These are phyloP conservation scores for Penstemon barbatus DNA, from an alignment of 257 asterid genomes.

Conservation along the genomic window DNA sequence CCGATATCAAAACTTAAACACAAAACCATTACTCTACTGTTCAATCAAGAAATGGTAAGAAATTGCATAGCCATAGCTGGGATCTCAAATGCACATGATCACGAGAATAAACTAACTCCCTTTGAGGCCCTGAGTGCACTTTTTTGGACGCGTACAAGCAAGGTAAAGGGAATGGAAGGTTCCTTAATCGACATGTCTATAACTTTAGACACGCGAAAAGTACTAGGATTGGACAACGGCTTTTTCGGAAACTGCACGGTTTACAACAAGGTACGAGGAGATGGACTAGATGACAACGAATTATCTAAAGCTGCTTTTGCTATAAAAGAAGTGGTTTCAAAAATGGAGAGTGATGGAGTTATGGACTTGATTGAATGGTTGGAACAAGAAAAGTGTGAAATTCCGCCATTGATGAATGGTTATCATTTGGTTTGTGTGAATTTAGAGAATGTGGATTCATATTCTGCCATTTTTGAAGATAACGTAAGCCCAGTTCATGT, in stretches of 20 bases:
- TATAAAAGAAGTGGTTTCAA: slow-evolving; percentile 31
- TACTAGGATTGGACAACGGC: slow-evolving; percentile 41
- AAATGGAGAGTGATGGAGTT: slow-evolving; percentile 37
- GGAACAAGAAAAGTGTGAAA: slow-evolving; percentile 28
- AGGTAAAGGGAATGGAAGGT: slow-evolving; percentile 31
- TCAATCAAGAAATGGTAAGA: slow-evolving; percentile 42
- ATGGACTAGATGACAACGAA: slow-evolving; percentile 28
- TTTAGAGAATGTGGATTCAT: slow-evolving; percentile 41
- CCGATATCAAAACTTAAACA: slow-evolving; percentile 10
- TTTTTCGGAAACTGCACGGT: slow-evolving; percentile 59
- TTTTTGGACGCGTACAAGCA: slow-evolving; percentile 52
- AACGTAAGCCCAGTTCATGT: slow-evolving; percentile 31
- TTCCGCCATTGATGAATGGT: slow-evolving; percentile 36
- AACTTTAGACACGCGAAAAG: slow-evolving; percentile 43
- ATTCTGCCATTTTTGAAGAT: slow-evolving; percentile 44
- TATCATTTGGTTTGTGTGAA: slow-evolving; percentile 38
- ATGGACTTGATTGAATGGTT: slow-evolving; percentile 53
- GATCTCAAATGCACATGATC: not conserved
- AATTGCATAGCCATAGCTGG: slow-evolving; percentile 43
- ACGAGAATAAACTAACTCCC: slow-evolving; percentile 29
- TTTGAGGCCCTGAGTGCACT: slow-evolving; percentile 53
- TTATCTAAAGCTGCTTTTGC: slow-evolving; percentile 41
- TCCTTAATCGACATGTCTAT: slow-evolving; percentile 37
- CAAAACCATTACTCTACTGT: slow-evolving; percentile 38
- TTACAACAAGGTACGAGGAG: slow-evolving; percentile 37